phyloP scores from a whole-genome alignment of 768 basidiomycete species.

The Gelatoporia subvermispora region DNA sequence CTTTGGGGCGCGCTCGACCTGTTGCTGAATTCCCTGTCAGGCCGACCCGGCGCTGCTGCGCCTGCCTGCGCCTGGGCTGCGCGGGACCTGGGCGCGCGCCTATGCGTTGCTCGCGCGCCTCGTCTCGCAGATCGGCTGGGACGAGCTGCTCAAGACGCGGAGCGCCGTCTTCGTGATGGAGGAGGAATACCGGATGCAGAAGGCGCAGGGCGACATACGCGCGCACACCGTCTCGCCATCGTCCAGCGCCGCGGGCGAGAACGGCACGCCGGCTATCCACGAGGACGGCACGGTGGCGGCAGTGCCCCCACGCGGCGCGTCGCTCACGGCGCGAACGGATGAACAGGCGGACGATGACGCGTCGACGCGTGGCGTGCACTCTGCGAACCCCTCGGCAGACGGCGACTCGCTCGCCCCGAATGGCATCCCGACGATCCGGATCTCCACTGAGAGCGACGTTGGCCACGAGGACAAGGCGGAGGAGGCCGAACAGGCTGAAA shows the following conservation, averaged over 20 bases:
- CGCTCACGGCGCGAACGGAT: conserved; percentile 22
- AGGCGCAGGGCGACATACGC: conserved; percentile 69
- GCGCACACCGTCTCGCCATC: conserved; percentile 15
- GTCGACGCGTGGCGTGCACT: conserved; percentile 56
- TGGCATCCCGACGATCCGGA: conserved; percentile 53
- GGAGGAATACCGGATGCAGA: conserved; percentile 98
- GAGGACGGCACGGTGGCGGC: conserved; percentile 54
- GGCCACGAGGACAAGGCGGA: conserved; percentile 46
- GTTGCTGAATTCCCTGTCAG: conserved; percentile 29
- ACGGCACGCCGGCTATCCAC: conserved; percentile 41
- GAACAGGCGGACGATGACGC: conserved; percentile 57
- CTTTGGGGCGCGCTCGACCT: background rate
- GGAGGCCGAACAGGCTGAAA: conserved; percentile 40
- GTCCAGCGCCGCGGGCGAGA: conserved; percentile 13
- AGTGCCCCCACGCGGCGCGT: too few relatives aligned
- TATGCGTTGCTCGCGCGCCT: conserved; percentile 87
- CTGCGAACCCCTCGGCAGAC: conserved; percentile 16
- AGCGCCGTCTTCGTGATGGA: conserved; percentile 98
- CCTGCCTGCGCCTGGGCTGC: conserved; percentile 89
- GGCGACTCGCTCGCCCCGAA: conserved; percentile 20
- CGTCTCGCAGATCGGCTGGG: conserved; percentile 96
- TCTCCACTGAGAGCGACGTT: conserved; percentile 49
- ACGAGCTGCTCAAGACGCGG: conserved; percentile 93
- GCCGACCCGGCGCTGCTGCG: conserved; percentile 92
- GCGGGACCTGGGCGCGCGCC: conserved; percentile 94